Evolutionary conservation across 2,329 filamentous ascomycete species (phyloP).

Genomic region (Colletotrichum abscissum): DNA sequence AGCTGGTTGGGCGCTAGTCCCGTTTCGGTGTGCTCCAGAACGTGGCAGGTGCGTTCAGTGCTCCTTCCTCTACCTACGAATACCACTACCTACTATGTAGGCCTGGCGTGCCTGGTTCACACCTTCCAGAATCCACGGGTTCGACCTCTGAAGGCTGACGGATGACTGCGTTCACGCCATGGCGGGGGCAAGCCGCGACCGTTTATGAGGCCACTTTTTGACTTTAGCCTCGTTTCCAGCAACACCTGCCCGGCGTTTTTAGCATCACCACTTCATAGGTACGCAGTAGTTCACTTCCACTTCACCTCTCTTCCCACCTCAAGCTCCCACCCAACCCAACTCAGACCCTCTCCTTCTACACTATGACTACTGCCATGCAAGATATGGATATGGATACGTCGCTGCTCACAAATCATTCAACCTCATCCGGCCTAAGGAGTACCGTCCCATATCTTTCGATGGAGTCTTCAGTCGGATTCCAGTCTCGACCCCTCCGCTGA

Average conservation of each 20-base stretch:
- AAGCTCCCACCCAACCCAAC: neutral
- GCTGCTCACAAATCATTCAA: neutral
- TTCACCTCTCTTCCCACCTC: constrained; percentile 5
- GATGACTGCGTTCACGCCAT: constrained; percentile 12
- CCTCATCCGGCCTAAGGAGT: neutral
- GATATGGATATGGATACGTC: neutral
- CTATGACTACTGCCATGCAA: too few relatives aligned
- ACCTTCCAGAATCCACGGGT: too few relatives aligned
- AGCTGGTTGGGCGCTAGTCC: constrained; percentile 18
- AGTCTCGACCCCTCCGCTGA: neutral
- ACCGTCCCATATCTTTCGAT: neutral
- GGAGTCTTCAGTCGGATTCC: too few relatives aligned
- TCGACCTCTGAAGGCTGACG: neutral
- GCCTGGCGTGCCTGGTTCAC: too few relatives aligned
- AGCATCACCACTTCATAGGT: neutral
- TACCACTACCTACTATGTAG: too few relatives aligned
- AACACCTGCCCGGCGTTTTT: neutral
- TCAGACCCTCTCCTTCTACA: neutral
- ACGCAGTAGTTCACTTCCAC: neutral
- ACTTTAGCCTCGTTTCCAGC: constrained; percentile 20
- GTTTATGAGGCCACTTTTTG: constrained; percentile 30
- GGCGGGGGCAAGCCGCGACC: constrained; percentile 11
- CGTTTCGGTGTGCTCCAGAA: constrained; percentile 23
- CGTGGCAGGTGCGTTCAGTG: constrained; percentile 31
- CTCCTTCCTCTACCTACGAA: too few relatives aligned